Evolutionary conservation across 805 yeast genomes (phyloP).

Genomic region (Torulaspora delbrueckii): DNA sequence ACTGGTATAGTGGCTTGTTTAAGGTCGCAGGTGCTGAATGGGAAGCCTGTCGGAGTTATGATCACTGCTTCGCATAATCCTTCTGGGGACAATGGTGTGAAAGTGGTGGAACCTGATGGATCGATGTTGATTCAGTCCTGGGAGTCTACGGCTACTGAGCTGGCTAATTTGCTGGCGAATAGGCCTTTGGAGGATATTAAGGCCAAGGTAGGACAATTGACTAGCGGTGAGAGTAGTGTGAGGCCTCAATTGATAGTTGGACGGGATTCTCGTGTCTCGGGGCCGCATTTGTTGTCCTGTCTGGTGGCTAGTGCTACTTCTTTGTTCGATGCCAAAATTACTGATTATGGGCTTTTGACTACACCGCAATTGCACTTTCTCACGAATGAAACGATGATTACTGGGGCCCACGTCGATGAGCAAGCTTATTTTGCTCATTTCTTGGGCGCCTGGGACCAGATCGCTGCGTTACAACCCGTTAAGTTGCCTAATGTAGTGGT

Average conservation of each 20-base stretch:
- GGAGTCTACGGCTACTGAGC: slow-evolving; percentile 74
- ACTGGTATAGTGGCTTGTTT: slow-evolving; percentile 79
- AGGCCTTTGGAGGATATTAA: slow-evolving; percentile 20
- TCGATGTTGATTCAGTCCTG: slow-evolving; percentile 80
- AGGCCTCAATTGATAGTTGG: slow-evolving; percentile 59
- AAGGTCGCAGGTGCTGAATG: slow-evolving; percentile 66
- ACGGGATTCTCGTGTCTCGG: slow-evolving; percentile 84
- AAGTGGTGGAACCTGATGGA: slow-evolving; percentile 89
- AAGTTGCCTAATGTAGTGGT: slow-evolving; percentile 35
- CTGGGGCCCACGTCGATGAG: slow-evolving; percentile 50
- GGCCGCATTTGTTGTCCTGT: slow-evolving; percentile 43
- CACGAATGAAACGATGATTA: slow-evolving; percentile 47
- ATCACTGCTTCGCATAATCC: slow-evolving; percentile 95
- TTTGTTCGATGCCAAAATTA: slow-evolving; percentile 51
- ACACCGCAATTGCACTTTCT: slow-evolving; percentile 94
- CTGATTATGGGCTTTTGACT: slow-evolving; percentile 65
- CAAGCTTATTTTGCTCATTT: slow-evolving; percentile 67
- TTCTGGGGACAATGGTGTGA: slow-evolving; percentile 86
- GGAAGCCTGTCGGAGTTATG: slow-evolving; percentile 87
- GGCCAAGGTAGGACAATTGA: slow-evolving; percentile 5
- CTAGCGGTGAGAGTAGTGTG: slow-evolving; percentile 5
- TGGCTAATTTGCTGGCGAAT: slow-evolving; percentile 60
- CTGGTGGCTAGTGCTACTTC: slow-evolving; percentile 55
- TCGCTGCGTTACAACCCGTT: slow-evolving; percentile 16
- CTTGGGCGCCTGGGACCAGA: slow-evolving; percentile 35